Conservation (phyloP, 495 filamentous ascomycete species). For the Xylaria intraflava region DNA sequence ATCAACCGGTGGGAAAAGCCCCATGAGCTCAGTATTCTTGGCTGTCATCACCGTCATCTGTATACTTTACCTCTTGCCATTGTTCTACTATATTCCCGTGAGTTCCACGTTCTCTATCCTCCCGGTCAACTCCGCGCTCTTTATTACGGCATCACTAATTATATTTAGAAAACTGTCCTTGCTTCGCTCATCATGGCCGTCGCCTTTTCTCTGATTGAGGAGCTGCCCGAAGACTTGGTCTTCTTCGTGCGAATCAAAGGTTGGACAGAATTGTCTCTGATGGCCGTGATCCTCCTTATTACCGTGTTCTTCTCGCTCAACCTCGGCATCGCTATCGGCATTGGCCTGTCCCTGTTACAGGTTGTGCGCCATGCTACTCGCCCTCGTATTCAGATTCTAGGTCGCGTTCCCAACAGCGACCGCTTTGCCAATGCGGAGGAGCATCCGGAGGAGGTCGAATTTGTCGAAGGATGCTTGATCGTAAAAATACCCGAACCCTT, state of each 20-base stretch:
- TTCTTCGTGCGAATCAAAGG: constrained; percentile 87
- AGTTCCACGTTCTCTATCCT: constrained; percentile 24
- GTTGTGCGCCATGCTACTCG: constrained; percentile 85
- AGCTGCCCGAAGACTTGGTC: constrained; percentile 80
- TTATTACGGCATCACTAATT: constrained; percentile 21
- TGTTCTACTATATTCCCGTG: constrained; percentile 91
- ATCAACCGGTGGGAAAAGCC: constrained; percentile 83
- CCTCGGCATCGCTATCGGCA: constrained; percentile 81
- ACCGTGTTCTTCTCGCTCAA: constrained; percentile 91
- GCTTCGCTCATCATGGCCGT: constrained; percentile 94
- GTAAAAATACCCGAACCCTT: constrained; percentile 96
- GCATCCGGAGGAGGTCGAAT: constrained; percentile 68
- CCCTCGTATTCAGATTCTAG: constrained; percentile 94
- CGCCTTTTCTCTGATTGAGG: constrained; percentile 89
- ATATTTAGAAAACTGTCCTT: constrained; percentile 78
- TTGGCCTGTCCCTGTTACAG: constrained; percentile 79
- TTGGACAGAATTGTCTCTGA: constrained; percentile 76
- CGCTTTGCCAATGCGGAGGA: constrained; percentile 87
- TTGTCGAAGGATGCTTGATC: constrained; percentile 85
- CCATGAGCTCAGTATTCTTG: constrained; percentile 83
- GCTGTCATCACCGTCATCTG: constrained; percentile 74
- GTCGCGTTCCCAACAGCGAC: constrained; percentile 73
- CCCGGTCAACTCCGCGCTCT: neutral
- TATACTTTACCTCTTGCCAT: constrained; percentile 75
- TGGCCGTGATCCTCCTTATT: constrained; percentile 79